A percentile compares a stretch with the other conserved stretches of the same genome.
Evolutionary conservation across 1,284 basidiomycete genomes (phyloP).

Genomic region (Schizopora paradoxa): DNA sequence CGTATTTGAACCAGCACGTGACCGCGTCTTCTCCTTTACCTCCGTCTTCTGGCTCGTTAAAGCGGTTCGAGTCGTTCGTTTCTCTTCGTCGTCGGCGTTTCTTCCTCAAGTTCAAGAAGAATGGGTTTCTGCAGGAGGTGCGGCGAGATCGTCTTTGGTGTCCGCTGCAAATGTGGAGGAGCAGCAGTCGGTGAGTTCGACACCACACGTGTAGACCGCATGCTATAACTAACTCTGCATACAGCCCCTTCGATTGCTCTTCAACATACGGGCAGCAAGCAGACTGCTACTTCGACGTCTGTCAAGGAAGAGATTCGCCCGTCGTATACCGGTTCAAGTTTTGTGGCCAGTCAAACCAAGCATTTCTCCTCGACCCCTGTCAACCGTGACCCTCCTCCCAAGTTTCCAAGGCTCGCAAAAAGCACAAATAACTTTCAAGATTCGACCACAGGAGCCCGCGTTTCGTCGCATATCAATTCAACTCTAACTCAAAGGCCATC

Average conservation of each 20-base stretch:
- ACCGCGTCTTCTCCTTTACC: too few relatives aligned
- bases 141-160: conserved; percentile 67
- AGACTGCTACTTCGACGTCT: conserved; percentile 30
- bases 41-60: too few relatives aligned
- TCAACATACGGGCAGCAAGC: conserved; percentile 63
- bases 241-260: conserved; percentile 71
- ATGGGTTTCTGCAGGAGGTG: conserved; percentile 82
- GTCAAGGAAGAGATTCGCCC: conserved; percentile 19
- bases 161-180: conserved; percentile 73
- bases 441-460: conserved; percentile 29
- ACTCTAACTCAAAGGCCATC: conserved; percentile 43
- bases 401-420: conserved; percentile 28
- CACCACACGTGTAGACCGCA: neutral
- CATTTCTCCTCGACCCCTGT: conserved; percentile 27
- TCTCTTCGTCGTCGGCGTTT: too few relatives aligned
- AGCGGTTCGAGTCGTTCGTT: too few relatives aligned
- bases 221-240: conserved; percentile 5
- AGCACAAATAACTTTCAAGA: conserved; percentile 31
- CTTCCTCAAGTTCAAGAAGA: neutral
- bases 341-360: conserved; percentile 14
- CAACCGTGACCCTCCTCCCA: conserved; percentile 42
- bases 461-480: conserved; percentile 55
- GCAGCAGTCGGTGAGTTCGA: conserved; percentile 60
- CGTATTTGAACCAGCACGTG: neutral
- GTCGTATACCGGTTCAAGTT: conserved; percentile 5